phyloP scores from a whole-genome alignment of 2,329 filamentous ascomycete genomes.

The Cladosporium velox region DNA sequence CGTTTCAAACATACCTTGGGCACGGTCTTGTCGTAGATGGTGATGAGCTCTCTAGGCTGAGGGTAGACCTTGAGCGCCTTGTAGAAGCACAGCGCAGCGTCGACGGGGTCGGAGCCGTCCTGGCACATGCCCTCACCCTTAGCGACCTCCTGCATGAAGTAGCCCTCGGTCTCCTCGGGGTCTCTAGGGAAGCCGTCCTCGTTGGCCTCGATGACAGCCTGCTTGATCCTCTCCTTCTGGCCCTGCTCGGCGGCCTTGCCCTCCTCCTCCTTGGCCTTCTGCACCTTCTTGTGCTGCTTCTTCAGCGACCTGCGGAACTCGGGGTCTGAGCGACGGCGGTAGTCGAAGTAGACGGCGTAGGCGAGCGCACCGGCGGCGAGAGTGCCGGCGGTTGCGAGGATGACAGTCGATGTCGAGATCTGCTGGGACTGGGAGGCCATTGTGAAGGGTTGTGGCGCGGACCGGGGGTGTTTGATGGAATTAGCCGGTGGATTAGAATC shows the following conservation, averaged over 20 bases:
- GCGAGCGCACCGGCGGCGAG: slow-evolving; percentile 61
- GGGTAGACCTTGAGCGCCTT: slow-evolving; percentile 98
- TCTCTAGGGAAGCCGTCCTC: slow-evolving; percentile 88
- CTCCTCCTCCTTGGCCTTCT: slow-evolving; percentile 70
- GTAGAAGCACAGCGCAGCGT: slow-evolving; percentile 94
- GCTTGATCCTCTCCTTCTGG: slow-evolving; percentile 74
- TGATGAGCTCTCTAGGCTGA: slow-evolving; percentile 85
- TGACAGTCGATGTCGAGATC: slow-evolving; percentile 60
- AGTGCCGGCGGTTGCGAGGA: slow-evolving; percentile 60
- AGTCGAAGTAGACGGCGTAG: slow-evolving; percentile 68
- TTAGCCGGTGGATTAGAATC: neutral
- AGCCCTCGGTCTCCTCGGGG: slow-evolving; percentile 90
- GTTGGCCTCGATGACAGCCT: slow-evolving; percentile 76
- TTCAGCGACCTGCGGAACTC: slow-evolving; percentile 66
- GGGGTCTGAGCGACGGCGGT: slow-evolving; percentile 64
- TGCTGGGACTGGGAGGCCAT: slow-evolving; percentile 40
- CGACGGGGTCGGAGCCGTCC: slow-evolving; percentile 76
- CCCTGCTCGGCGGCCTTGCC: slow-evolving; percentile 65
- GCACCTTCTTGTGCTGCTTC: slow-evolving; percentile 73
- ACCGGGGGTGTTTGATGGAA: neutral
- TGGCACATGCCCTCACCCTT: slow-evolving; percentile 79
- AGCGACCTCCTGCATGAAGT: slow-evolving; percentile 95
- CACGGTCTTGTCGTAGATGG: slow-evolving; percentile 98
- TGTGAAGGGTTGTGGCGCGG: neutral
- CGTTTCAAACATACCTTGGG: slow-evolving; percentile 69